Conservation (phyloP, 1,284 basidiomycete species). For the Ganoderma leucocontextum region DNA sequence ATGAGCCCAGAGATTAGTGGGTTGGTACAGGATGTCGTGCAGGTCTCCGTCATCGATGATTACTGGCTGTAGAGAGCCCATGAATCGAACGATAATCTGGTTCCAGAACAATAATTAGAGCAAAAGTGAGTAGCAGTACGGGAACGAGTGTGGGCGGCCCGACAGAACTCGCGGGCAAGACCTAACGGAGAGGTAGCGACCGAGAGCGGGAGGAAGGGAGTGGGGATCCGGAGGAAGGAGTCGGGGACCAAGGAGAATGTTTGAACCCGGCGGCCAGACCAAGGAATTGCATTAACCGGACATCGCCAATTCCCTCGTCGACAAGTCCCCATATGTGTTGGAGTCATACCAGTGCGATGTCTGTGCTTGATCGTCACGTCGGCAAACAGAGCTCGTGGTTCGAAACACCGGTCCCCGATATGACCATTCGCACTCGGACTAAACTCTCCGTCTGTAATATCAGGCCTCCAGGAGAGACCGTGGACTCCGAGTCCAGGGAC, state of each 20-base stretch:
- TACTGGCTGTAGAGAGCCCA: background rate
- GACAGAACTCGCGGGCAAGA: background rate
- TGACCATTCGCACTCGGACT: background rate
- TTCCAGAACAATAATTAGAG: background rate
- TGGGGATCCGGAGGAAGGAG: background rate
- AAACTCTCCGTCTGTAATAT: background rate
- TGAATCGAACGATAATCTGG: background rate
- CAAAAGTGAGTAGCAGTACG: background rate
- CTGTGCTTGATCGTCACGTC: background rate
- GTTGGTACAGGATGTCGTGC: slow-evolving; percentile 15
- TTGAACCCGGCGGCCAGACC: background rate
- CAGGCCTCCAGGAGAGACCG: background rate
- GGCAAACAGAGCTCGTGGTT: background rate
- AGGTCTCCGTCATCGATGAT: slow-evolving; percentile 24
- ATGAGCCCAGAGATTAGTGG: slow-evolving; percentile 11
- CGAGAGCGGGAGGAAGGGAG: background rate
- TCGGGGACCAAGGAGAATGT: background rate
- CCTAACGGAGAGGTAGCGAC: background rate
- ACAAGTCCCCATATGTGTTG: background rate
- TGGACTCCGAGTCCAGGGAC: background rate
- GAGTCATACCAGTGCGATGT: background rate
- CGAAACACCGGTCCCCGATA: background rate
- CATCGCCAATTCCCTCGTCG: background rate
- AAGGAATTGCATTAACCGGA: slow-evolving; percentile 1
- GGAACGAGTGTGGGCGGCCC: background rate